These are phyloP conservation scores for Crassisporium funariophilum DNA, from an alignment of 768 basidiomycete species.

Conservation along the genomic window DNA sequence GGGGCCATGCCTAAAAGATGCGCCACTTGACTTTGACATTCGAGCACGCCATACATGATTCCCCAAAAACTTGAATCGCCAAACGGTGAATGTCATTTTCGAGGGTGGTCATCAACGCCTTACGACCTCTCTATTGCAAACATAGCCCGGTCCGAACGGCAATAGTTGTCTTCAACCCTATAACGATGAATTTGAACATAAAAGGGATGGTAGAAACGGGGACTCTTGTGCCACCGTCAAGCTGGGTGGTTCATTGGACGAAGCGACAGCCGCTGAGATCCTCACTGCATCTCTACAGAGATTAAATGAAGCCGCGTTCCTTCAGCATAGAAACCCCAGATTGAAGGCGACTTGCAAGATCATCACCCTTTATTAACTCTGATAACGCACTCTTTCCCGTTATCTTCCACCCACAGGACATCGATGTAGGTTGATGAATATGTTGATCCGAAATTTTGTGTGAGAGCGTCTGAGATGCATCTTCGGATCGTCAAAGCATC, in stretches of 20 bases:
- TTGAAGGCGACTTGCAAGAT: neutral
- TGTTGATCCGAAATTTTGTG: constrained; percentile 57
- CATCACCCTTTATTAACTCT: constrained; percentile 44
- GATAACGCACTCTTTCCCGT: constrained; percentile 42
- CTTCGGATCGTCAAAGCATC: constrained; percentile 55
- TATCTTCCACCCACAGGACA: constrained; percentile 52
- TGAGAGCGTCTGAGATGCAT: constrained; percentile 54
- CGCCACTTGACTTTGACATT: too few species aligned
- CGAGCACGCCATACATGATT: too few species aligned
- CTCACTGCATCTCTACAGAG: constrained; percentile 17
- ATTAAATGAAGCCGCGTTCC: constrained; percentile 1
- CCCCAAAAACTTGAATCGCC: too few species aligned
- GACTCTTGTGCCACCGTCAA: constrained; percentile 41
- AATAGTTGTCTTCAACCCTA: constrained; percentile 1
- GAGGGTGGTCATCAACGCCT: too few species aligned
- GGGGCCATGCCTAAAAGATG: too few species aligned
- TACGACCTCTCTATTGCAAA: too few species aligned
- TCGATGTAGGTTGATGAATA: constrained; percentile 57
- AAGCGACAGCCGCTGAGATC: constrained; percentile 19
- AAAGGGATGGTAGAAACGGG: constrained; percentile 42
- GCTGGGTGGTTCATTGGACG: constrained; percentile 26
- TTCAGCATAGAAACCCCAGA: neutral
- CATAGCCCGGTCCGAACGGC: too few species aligned
- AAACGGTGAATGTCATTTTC: too few species aligned
- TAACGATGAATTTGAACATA: constrained; percentile 13